Percentiles rank a stretch among this genome's conserved stretches.
These are phyloP conservation scores for Penicillium ucsense DNA, from an alignment of 495 filamentous ascomycete species.

Conservation along the genomic window DNA sequence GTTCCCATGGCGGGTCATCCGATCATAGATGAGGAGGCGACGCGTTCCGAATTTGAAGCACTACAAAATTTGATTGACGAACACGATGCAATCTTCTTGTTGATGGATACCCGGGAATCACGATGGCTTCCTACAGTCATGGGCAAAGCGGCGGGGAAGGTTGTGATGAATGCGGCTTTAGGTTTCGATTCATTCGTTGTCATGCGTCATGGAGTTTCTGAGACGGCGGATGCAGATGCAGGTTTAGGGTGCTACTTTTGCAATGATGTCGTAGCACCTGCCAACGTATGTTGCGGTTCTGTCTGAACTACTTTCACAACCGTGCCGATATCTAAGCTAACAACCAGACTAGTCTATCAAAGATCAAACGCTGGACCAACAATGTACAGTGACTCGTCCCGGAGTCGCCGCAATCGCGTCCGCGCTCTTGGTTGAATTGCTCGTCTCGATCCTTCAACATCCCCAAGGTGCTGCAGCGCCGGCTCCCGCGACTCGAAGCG, in stretches of 20 bases:
- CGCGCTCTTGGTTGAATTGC: conserved; percentile 80
- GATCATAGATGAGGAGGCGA: conserved; percentile 56
- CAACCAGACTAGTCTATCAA: conserved; percentile 62
- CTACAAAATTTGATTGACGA: conserved; percentile 67
- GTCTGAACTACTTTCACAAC: neutral
- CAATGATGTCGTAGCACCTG: conserved; percentile 92
- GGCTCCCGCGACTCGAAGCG: conserved; percentile 44
- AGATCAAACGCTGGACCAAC: conserved; percentile 90
- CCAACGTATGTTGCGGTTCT: conserved; percentile 57
- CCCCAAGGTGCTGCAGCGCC: conserved; percentile 50
- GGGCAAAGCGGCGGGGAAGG: conserved; percentile 85
- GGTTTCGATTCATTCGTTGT: conserved; percentile 96
- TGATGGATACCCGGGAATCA: conserved; percentile 94
- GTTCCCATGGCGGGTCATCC: conserved; percentile 96
- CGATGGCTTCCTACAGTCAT: conserved; percentile 97
- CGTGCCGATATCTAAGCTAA: conserved; percentile 26
- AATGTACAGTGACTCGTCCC: conserved; percentile 94
- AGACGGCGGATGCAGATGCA: conserved; percentile 20
- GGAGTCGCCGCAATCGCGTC: conserved; percentile 89
- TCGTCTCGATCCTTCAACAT: conserved; percentile 84
- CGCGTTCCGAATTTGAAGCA: conserved; percentile 62
- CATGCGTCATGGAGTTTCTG: conserved; percentile 77
- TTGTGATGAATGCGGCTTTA: conserved; percentile 91
- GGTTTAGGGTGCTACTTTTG: conserved; percentile 96
- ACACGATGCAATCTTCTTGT: conserved; percentile 86